Percentiles rank a stretch among this genome's conserved stretches.
Conservation (phyloP, 1,284 basidiomycete genomes). For the Sporisorium reilianum region DNA sequence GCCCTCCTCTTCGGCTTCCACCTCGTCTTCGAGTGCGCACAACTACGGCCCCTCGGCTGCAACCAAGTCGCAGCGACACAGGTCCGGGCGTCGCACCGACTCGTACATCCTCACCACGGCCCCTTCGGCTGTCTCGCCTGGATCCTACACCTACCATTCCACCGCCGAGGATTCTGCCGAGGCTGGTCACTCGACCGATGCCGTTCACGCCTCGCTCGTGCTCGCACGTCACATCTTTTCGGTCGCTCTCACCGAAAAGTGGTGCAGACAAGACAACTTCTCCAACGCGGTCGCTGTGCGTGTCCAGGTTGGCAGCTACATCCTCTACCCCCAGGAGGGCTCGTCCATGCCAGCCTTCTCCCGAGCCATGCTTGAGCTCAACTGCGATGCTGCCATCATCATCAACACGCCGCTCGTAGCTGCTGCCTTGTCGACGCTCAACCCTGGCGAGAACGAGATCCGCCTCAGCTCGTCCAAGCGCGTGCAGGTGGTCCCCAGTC, state of each 20-base stretch:
- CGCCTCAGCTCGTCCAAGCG: conserved; percentile 42
- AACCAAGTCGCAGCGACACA: conserved; percentile 6
- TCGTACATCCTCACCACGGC: conserved; percentile 29
- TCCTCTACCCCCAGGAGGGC: conserved; percentile 36
- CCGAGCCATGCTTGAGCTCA: conserved; percentile 77
- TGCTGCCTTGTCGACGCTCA: conserved; percentile 72
- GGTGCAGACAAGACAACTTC: conserved; percentile 36
- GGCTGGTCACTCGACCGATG: conserved; percentile 22
- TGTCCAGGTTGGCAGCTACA: conserved; percentile 47
- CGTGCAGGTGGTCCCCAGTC: conserved; percentile 70
- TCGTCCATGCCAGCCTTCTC: conserved; percentile 37
- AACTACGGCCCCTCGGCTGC: conserved; percentile 4
- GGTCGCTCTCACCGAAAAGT: conserved; percentile 33
- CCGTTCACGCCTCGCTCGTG: conserved; percentile 32
- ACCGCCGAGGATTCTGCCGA: conserved; percentile 17
- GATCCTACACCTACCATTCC: conserved; percentile 24
- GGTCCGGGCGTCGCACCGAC: conserved; percentile 22
- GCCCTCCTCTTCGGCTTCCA: conserved; percentile 16
- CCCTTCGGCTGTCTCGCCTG: conserved; percentile 17
- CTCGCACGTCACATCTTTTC: conserved; percentile 31
- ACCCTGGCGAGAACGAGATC: conserved; percentile 65
- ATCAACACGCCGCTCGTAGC: conserved; percentile 82
- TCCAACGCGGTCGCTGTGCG: conserved; percentile 49
- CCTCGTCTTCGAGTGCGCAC: conserved; percentile 24
- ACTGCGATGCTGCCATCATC: conserved; percentile 84